Base-by-base conservation (phyloP, 345 rosid species). In the Ceriops decandra region DNA sequence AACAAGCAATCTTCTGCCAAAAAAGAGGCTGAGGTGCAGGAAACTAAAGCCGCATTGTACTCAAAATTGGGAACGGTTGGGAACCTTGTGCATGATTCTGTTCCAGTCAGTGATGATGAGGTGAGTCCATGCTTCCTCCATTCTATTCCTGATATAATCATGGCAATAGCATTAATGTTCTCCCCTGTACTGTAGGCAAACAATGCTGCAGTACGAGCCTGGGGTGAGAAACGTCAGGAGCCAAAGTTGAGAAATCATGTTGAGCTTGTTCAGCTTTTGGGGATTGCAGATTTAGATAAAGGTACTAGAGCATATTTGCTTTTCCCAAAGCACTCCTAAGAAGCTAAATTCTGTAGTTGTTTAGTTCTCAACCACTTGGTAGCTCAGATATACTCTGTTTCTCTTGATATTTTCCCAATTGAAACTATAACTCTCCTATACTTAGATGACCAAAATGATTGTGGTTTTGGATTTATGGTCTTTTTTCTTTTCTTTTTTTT, bases 61-160 rank as follows among this genome's bases (percentile, higher is more conserved):
- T 81, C 86, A 1, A 89, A 80, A 73, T 73, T 93, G 67, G 87
- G 76, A 70, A 74, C 78, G 0, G 82, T 93, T 68, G 98, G 98
- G 30, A 93, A 93, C 81, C 86, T 93, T 32, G 85, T 93, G 52
- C 98, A 89, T 70, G 96, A 93, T 78, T 86, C 98, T 0, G 98
- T 93, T 56, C 97, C 91, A 0, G 58, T 91, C 71, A 72, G 76
- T 35, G 61, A 89, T 31, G 90, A 93, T 67, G 98, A 93, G 90
- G 98, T 91, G 47, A 22, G 54, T 52, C 1, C 6, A 33, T 38
- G 42, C 2, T 13, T 17, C n/a, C 8, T 32, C 19, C 19, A 56
- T 67, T 21, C 1, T 56, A 19, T 13, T 3, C 13, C 35, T 33
- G 27, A 15, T 26, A 22, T 30, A 21, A 0, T 3, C 10, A 28